Conservation (phyloP, 1,284 basidiomycete genomes). For the Grifola frondosa region DNA sequence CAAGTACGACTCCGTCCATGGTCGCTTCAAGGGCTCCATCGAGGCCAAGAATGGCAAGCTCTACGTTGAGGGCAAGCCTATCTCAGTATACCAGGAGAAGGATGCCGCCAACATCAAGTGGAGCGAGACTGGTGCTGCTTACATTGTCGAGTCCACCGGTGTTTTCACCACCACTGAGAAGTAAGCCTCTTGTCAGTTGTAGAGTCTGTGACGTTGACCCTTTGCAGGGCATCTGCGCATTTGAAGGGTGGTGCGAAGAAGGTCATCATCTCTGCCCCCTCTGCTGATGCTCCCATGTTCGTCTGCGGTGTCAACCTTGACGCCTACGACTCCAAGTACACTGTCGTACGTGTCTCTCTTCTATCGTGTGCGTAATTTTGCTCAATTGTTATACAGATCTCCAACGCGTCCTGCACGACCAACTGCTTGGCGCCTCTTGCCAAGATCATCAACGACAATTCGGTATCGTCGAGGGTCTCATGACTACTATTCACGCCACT, state of each 20-base stretch:
- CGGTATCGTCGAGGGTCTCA: slow-evolving; percentile 93
- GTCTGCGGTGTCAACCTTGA: slow-evolving; percentile 97
- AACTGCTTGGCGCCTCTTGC: slow-evolving; percentile 99
- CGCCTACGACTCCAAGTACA: slow-evolving; percentile 87
- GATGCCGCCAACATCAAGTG: slow-evolving; percentile 90
- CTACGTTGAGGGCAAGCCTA: slow-evolving; percentile 77
- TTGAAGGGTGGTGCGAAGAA: slow-evolving; percentile 99
- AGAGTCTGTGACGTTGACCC: slow-evolving; percentile 2
- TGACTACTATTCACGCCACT: slow-evolving; percentile 98
- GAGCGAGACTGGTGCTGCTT: slow-evolving; percentile 81
- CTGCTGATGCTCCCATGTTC: slow-evolving; percentile 98
- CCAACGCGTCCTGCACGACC: slow-evolving; percentile 99
- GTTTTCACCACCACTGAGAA: slow-evolving; percentile 96
- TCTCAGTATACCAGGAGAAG: slow-evolving; percentile 84
- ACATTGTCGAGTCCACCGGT: slow-evolving; percentile 98
- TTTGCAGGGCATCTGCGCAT: slow-evolving; percentile 81
- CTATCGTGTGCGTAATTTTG: slow-evolving; percentile 1
- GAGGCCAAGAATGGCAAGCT: slow-evolving; percentile 90
- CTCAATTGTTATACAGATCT: slow-evolving; percentile 57
- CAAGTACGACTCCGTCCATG: slow-evolving; percentile 99
- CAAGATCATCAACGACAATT: slow-evolving; percentile 99
- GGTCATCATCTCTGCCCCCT: slow-evolving; percentile 99
- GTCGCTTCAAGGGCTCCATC: slow-evolving; percentile 89
- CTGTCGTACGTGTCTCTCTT: slow-evolving; percentile 59
- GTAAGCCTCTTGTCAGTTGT: slow-evolving; percentile 36